Percentiles rank a stretch among this genome's conserved stretches.
Evolutionary conservation across 441 rosid genomes (phyloP).

Genomic region (Euphorbia neoarborescens): DNA sequence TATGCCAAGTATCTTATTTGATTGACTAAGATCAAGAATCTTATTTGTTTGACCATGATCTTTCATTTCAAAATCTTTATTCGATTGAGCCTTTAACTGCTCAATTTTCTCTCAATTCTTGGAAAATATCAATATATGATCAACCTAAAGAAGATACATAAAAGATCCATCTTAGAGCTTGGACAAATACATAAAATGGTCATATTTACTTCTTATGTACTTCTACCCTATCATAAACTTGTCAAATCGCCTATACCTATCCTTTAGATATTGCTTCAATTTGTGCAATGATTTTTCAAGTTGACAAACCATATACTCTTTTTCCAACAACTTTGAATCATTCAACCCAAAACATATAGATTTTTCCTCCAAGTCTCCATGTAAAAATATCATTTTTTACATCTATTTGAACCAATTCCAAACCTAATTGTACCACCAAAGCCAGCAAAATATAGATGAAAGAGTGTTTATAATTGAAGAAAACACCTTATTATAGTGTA

Average conservation of each 20-base stretch:
- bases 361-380: not conserved
- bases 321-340: not conserved
- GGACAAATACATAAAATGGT: not conserved
- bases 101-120: too few relatives aligned
- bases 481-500: not conserved
- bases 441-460: not conserved
- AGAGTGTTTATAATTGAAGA: not conserved
- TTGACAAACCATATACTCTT: not conserved
- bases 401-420: not conserved
- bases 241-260: too few relatives aligned
- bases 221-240: not conserved
- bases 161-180: not conserved
- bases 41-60: too few relatives aligned
- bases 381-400: not conserved
- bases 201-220: not conserved
- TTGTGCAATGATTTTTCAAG: not conserved
- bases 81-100: too few relatives aligned
- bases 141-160: not conserved
- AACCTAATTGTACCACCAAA: not conserved
- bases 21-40: too few relatives aligned
- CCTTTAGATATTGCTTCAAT: not conserved
- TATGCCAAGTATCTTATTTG: conserved; percentile 3
- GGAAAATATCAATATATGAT: too few relatives aligned
- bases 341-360: not conserved
- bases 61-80: too few relatives aligned